These are phyloP conservation scores for Candida railenensis DNA, from an alignment of 805 yeast genomes.

Conservation along the genomic window DNA sequence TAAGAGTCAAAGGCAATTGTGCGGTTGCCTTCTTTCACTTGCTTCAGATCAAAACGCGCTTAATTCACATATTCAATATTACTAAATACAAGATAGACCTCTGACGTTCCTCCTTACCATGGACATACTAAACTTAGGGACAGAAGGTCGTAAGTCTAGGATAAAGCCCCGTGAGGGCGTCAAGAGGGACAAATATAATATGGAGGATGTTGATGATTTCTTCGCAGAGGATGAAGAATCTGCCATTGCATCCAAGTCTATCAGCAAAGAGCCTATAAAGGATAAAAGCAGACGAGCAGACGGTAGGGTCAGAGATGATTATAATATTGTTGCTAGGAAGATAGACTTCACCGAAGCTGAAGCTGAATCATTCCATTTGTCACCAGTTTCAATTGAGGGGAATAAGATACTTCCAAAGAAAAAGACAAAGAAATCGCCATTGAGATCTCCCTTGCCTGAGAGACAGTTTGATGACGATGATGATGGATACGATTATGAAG, in stretches of 20 bases:
- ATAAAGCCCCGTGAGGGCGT: constrained; percentile 46
- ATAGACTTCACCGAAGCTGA: constrained; percentile 36
- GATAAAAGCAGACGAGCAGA: background rate
- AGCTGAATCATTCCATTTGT: constrained; percentile 27
- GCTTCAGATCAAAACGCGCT: background rate
- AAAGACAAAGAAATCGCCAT: constrained; percentile 27
- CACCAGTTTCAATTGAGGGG: constrained; percentile 24
- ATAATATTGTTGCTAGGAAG: constrained; percentile 30
- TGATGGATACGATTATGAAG: constrained; percentile 15
- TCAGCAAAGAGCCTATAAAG: background rate
- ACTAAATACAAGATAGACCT: background rate
- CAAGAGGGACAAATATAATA: constrained; percentile 54
- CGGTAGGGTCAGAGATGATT: constrained; percentile 2
- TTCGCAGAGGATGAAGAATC: constrained; percentile 50
- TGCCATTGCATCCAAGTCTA: constrained; percentile 3
- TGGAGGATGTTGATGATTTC: constrained; percentile 71
- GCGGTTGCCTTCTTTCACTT: too few relatives aligned
- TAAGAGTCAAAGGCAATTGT: too few relatives aligned
- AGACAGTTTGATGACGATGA: constrained; percentile 9
- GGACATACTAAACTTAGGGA: constrained; percentile 51
- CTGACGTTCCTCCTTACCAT: constrained; percentile 17
- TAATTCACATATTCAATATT: background rate
- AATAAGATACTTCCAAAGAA: constrained; percentile 13
- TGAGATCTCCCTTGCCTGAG: constrained; percentile 30
- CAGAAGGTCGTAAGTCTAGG: constrained; percentile 67